These are phyloP conservation scores for Pochonia chlamydosporia DNA, from an alignment of 2,329 filamentous ascomycete genomes.

Conservation along the genomic window DNA sequence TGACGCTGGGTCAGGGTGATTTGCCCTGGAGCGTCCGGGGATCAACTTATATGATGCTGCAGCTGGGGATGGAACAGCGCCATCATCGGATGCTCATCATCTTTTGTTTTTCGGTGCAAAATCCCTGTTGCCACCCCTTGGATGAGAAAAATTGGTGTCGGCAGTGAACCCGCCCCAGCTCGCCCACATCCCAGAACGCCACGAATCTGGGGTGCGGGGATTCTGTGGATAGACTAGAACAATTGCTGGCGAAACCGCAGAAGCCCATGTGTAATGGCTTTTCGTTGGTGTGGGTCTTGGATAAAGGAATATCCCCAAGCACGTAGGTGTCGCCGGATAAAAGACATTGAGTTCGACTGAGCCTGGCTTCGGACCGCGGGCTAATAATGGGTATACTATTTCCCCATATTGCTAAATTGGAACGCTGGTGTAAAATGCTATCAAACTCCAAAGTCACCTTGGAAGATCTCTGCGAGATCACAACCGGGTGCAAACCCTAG, in stretches of 20 bases:
- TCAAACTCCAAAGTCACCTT: constrained; percentile 31
- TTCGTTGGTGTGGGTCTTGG: not conserved
- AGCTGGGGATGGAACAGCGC: not conserved
- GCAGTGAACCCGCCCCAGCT: not conserved
- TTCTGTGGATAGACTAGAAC: not conserved
- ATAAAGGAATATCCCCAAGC: constrained; percentile 3
- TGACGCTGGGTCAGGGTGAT: too few species aligned
- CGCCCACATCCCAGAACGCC: not conserved
- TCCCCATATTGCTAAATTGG: not conserved
- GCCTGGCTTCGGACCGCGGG: not conserved
- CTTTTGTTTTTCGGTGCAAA: not conserved
- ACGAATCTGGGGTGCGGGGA: constrained; percentile 4
- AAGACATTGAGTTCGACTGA: not conserved
- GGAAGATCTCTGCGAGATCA: constrained; percentile 48
- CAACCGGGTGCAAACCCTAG: constrained; percentile 59
- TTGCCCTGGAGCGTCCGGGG: not conserved
- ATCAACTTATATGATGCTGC: not conserved
- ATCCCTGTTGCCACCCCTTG: not conserved
- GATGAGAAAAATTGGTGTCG: not conserved
- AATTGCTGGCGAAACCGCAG: not conserved
- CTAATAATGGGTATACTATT: not conserved
- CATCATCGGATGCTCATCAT: not conserved
- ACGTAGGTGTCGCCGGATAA: too few species aligned
- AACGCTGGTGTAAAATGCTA: not conserved
- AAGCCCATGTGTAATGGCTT: not conserved